These are phyloP conservation scores for Chloromonas sp. DNA, from an alignment of 163 green algal genomes.

Conservation along the genomic window DNA sequence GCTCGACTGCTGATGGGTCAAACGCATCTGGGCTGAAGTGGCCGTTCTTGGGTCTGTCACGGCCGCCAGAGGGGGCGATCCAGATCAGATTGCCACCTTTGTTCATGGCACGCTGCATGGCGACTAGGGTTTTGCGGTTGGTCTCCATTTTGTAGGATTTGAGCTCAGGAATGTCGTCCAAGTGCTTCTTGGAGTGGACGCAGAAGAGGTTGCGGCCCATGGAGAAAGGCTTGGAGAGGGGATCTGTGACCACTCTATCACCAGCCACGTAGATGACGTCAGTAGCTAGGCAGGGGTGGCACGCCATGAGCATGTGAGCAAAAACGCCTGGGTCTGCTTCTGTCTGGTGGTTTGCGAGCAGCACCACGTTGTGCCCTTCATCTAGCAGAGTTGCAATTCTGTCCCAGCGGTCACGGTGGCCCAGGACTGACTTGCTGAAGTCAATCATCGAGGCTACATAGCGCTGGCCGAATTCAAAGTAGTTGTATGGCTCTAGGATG, in stretches of 20 bases:
- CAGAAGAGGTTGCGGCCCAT: conserved; percentile 97
- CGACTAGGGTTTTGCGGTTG: conserved; percentile 85
- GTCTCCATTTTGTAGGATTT: conserved; percentile 79
- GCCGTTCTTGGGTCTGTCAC: conserved; percentile 71
- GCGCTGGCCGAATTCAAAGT: conserved; percentile 90
- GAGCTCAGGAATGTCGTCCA: conserved; percentile 87
- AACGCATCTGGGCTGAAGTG: conserved; percentile 60
- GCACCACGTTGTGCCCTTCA: conserved; percentile 88
- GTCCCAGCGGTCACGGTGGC: conserved; percentile 68
- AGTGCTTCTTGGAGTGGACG: conserved; percentile 95
- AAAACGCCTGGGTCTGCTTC: conserved; percentile 96
- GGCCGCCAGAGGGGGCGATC: conserved; percentile 90
- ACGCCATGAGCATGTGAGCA: conserved; percentile 82
- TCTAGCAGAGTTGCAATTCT: conserved; percentile 58
- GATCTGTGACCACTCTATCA: conserved; percentile 83
- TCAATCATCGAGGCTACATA: conserved; percentile 86
- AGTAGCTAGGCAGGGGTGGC: conserved; percentile 73
- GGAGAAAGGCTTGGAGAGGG: conserved; percentile 88
- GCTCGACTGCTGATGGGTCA: conserved; percentile 79
- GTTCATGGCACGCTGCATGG: conserved; percentile 55
- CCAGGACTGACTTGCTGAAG: conserved; percentile 79
- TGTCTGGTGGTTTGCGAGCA: conserved; percentile 98
- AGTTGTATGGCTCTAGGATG: conserved; percentile 86
- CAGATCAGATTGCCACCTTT: conserved; percentile 84
- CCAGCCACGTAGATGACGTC: conserved; percentile 61